phyloP scores from a whole-genome alignment of 23 red algal species.

The Gracilaria vermiculophylla region DNA sequence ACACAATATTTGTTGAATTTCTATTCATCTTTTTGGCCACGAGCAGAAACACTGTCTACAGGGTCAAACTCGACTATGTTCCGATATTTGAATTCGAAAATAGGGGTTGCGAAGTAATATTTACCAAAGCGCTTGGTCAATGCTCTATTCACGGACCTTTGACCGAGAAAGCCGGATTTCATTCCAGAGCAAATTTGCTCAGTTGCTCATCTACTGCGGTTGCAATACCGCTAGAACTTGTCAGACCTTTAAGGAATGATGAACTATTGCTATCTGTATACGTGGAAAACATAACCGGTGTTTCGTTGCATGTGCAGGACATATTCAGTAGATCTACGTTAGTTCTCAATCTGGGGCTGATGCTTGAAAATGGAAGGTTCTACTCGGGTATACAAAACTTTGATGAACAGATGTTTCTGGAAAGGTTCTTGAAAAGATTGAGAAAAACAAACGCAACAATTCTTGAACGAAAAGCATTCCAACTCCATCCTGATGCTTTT shows the following conservation, averaged over 20 bases:
- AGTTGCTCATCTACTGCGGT: not conserved
- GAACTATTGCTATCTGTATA: not conserved
- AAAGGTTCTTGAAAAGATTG: too few relatives aligned
- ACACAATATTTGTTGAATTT: not conserved
- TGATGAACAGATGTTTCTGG: too few relatives aligned
- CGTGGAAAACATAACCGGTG: not conserved
- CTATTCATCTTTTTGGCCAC: conserved; percentile 15
- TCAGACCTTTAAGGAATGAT: too few relatives aligned
- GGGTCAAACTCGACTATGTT: not conserved
- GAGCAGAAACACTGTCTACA: not conserved
- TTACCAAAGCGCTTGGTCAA: not conserved
- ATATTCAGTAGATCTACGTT: not conserved
- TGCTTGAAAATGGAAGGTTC: not conserved
- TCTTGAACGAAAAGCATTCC: too few relatives aligned
- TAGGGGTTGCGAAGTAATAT: not conserved
- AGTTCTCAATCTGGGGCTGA: not conserved
- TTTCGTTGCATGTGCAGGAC: not conserved
- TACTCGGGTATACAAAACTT: too few relatives aligned
- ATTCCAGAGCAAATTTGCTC: not conserved
- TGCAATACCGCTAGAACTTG: too few relatives aligned
- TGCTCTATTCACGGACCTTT: not conserved
- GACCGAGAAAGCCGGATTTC: not conserved
- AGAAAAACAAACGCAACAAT: not conserved
- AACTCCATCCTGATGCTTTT: too few relatives aligned
- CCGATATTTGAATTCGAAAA: not conserved